phyloP scores from a whole-genome alignment of 1,139 yeast genomes.

The Geotrichum candidum region DNA sequence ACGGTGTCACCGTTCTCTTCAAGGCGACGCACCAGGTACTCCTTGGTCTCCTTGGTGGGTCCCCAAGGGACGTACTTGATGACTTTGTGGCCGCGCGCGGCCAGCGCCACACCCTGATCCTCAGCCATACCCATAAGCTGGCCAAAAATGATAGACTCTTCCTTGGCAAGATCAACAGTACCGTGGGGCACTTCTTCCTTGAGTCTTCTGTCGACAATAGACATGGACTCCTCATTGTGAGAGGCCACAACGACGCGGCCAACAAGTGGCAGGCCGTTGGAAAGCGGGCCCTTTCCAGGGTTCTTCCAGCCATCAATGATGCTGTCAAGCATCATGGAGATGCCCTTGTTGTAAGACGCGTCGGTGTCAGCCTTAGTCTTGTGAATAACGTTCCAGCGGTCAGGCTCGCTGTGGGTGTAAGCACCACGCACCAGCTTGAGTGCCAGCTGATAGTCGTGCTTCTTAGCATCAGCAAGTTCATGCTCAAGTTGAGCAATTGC shows the following conservation, averaged over 20 bases:
- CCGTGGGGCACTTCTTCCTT: constrained; percentile 27
- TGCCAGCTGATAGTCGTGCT: constrained; percentile 64
- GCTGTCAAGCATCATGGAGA: constrained; percentile 56
- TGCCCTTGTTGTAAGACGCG: constrained; percentile 64
- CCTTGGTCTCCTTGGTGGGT: constrained; percentile 90
- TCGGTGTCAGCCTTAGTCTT: constrained; percentile 75
- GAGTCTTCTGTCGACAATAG: constrained; percentile 58
- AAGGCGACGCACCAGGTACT: constrained; percentile 79
- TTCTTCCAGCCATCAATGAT: constrained; percentile 47
- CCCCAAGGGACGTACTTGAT: constrained; percentile 98
- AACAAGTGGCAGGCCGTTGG: constrained; percentile 37
- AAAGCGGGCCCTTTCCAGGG: constrained; percentile 29
- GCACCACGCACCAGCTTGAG: constrained; percentile 97
- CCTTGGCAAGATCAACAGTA: constrained; percentile 22
- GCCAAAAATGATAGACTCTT: constrained; percentile 64
- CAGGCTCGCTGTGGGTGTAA: constrained; percentile 82
- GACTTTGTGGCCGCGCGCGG: constrained; percentile 60
- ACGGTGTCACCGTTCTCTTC: constrained; percentile 98
- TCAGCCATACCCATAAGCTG: constrained; percentile 97
- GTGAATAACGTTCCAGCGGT: constrained; percentile 63
- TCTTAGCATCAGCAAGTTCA: constrained; percentile 61
- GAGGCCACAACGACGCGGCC: constrained; percentile 92
- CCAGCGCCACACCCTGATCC: constrained; percentile 70
- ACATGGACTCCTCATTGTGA: constrained; percentile 78
- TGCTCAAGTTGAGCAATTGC: constrained; percentile 54